Evolutionary conservation across 1,284 basidiomycete genomes (phyloP).

Genomic region (Filobasidium uniguttulatum): DNA sequence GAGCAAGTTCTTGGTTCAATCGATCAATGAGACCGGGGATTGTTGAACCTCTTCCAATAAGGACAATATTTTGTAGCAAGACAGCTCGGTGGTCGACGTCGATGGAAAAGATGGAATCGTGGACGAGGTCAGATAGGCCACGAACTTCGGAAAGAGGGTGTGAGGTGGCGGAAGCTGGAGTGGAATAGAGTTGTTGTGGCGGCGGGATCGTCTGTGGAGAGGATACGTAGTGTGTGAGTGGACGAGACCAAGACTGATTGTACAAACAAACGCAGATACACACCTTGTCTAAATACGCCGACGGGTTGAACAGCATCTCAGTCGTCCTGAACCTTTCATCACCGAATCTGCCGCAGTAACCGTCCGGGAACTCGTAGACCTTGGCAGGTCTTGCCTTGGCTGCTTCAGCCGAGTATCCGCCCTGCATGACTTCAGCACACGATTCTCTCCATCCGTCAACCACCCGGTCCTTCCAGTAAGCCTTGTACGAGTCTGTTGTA

Average conservation of each 20-base stretch:
- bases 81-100: constrained; percentile 85
- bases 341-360: constrained; percentile 75
- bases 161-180: constrained; percentile 43
- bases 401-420: constrained; percentile 7
- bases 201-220: constrained; percentile 18
- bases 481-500: constrained; percentile 64
- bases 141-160: constrained; percentile 42
- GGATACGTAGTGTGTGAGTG: background rate
- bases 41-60: constrained; percentile 80
- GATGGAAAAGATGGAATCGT: constrained; percentile 64
- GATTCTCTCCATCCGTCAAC: constrained; percentile 91
- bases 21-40: constrained; percentile 79
- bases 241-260: background rate
- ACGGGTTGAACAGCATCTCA: constrained; percentile 79
- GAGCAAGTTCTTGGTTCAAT: constrained; percentile 61
- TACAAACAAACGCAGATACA: constrained; percentile 25
- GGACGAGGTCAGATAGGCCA: constrained; percentile 61
- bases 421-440: constrained; percentile 52
- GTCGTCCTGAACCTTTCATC: constrained; percentile 69
- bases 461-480: constrained; percentile 70
- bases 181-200: constrained; percentile 22
- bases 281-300: constrained; percentile 55
- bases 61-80: constrained; percentile 81
- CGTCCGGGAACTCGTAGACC: constrained; percentile 88
- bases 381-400: constrained; percentile 38